These are phyloP conservation scores for Rhodotorula sp. DNA, from an alignment of 1,284 basidiomycete genomes.

Conservation along the genomic window DNA sequence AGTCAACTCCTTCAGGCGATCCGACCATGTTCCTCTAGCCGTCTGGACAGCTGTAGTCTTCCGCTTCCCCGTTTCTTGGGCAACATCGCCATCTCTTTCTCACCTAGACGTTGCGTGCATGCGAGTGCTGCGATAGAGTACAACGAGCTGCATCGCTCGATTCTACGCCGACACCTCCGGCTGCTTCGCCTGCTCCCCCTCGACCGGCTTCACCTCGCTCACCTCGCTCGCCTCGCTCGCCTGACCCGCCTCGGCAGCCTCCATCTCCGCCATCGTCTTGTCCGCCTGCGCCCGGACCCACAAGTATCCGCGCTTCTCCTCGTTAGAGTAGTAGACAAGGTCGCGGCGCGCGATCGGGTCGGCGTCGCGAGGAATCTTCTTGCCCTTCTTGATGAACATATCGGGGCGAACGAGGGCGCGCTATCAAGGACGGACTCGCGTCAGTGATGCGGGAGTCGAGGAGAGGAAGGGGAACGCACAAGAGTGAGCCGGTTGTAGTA, in stretches of 20 bases:
- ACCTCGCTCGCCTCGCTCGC: background rate
- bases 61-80: background rate
- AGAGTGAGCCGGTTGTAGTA: conserved; percentile 88
- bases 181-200: background rate
- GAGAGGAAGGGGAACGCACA: conserved; percentile 9
- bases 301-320: conserved; percentile 48
- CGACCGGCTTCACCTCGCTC: background rate
- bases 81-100: no score
- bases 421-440: background rate
- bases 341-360: conserved; percentile 29
- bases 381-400: conserved; percentile 29
- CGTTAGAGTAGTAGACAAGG: conserved; percentile 51
- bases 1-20: conserved; percentile 5
- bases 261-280: background rate
- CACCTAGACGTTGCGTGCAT: background rate
- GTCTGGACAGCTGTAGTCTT: background rate
- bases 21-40: conserved; percentile 22
- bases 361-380: conserved; percentile 34
- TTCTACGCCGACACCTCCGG: background rate
- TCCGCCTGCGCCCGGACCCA: conserved; percentile 10
- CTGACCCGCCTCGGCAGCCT: background rate
- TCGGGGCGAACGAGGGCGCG: conserved; percentile 41
- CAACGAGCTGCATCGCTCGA: background rate
- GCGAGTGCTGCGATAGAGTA: background rate
- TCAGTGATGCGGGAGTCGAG: background rate